Base-by-base conservation (phyloP, 2,329 filamentous ascomycete genomes). In the Aspergillus sp. region DNA sequence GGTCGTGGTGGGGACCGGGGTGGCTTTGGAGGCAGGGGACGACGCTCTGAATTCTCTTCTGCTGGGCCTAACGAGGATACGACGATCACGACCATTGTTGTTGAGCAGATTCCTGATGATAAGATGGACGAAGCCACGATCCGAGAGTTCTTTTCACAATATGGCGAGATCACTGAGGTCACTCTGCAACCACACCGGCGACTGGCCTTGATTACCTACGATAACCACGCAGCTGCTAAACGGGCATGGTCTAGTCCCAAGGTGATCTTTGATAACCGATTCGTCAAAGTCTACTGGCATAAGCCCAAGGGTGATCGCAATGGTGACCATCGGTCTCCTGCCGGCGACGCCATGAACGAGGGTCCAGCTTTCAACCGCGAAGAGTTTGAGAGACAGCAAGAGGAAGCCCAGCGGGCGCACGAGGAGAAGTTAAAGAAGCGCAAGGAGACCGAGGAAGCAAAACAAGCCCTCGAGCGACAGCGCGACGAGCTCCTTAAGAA, bases 271-370 rank as follows among this genome's bases (percentile, higher is more conserved):
- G 85, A 87, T 63, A 88, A 88, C 62, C 78, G 86, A 3, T 88
- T 88, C 63, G 85, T 88, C 54, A 87, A 87, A 65, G 84, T 87
- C 1, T 87, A 86, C 66, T 88, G 85, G 85, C 80, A 83, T 68
- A 84, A 83, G 63, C 76, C 81, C 19, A 73, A 71, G 27, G 61
- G 67, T 5, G 75, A 77, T 15, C 67, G 64, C 17, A 75, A 74
- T 52, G 66, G 65, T 15, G 68, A 67, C 15, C 65, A 66, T 11
- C 64, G 71, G 15, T 59, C 65, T 15, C 63, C 57, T 6, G 47
- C 62, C 6, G 67, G 62, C 21, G 68, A 66, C 21, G 60, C 66
- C 39, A 66, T 71, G 19, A 61, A 71, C 8, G 76, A 77, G 56
- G 75, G 79, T n/a, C 79, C 80, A 3, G 74, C 78, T 53, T 77